Evolutionary conservation across 2,329 filamentous ascomycete species (phyloP).

Genomic region (Fusarium guadeloupense): DNA sequence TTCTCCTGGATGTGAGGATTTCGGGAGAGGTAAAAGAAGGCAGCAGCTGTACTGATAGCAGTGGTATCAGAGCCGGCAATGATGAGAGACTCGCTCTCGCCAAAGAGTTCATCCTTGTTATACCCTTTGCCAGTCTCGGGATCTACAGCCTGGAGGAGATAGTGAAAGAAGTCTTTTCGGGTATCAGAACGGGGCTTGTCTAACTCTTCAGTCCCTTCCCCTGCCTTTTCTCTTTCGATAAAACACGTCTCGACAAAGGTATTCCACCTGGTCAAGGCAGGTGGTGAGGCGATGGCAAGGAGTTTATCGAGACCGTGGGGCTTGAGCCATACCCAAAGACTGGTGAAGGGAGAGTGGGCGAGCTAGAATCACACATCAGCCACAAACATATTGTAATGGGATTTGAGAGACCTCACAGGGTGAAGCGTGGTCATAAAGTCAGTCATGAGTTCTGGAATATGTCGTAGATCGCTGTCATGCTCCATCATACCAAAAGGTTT

Average conservation of each 20-base stretch:
- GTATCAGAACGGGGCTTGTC: background rate
- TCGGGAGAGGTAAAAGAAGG: conserved; percentile 34
- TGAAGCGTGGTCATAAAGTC: conserved; percentile 21
- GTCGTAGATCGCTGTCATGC: conserved; percentile 18
- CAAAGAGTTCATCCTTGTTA: conserved; percentile 32
- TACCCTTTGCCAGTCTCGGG: conserved; percentile 41
- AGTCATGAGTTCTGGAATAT: conserved; percentile 27
- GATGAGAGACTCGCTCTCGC: conserved; percentile 39
- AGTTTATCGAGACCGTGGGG: conserved; percentile 35
- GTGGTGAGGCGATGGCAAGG: conserved; percentile 25
- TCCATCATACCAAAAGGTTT: conserved; percentile 36
- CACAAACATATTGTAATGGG: fast-evolving
- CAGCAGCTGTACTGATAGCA: conserved; percentile 22
- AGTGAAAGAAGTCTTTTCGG: conserved; percentile 41
- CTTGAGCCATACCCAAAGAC: conserved; percentile 41
- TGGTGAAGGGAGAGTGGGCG: conserved; percentile 32
- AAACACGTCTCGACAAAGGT: conserved; percentile 34
- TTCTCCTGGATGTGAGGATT: conserved; percentile 12
- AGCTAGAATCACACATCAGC: conserved; percentile 8
- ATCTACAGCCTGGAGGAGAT: conserved; percentile 33
- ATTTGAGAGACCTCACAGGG: background rate
- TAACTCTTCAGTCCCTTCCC: conserved; percentile 6
- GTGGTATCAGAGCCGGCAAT: conserved; percentile 38
- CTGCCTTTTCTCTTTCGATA: conserved; percentile 17
- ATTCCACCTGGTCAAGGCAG: conserved; percentile 31